Evolutionary conservation across 2,329 filamentous ascomycete genomes (phyloP).

Genomic region (Diaporthe vaccinii): DNA sequence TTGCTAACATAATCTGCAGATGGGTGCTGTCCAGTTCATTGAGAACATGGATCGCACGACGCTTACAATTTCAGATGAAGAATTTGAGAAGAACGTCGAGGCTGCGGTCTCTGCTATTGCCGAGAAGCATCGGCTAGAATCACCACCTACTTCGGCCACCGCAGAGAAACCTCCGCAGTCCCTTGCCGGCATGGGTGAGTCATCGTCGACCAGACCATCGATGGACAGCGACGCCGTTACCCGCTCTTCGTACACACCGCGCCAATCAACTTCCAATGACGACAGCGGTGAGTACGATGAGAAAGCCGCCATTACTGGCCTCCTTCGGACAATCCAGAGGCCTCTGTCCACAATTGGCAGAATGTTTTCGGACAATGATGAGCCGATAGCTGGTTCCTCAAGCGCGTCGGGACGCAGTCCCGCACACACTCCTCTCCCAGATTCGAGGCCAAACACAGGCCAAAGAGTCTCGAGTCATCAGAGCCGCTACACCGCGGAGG

Average conservation of each 20-base stretch:
- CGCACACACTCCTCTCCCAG: conserved; percentile 50
- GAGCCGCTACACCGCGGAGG: conserved; percentile 76
- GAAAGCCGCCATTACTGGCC: conserved; percentile 83
- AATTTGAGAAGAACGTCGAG: conserved; percentile 97
- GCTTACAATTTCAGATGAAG: conserved; percentile 91
- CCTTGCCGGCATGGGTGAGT: conserved; percentile 55
- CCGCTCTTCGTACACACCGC: conserved; percentile 56
- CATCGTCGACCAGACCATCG: conserved; percentile 62
- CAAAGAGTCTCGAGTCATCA: conserved; percentile 54
- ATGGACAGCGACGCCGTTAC: conserved; percentile 55
- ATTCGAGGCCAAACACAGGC: conserved; percentile 35
- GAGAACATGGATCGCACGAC: conserved; percentile 96
- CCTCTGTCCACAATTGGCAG: conserved; percentile 92
- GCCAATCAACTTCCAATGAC: conserved; percentile 69
- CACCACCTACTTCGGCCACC: conserved; percentile 59
- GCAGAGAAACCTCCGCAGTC: conserved; percentile 58
- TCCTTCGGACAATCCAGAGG: conserved; percentile 90
- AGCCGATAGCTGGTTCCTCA: conserved; percentile 54
- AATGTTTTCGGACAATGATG: conserved; percentile 81
- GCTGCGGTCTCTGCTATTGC: conserved; percentile 95
- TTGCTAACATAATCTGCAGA: conserved; percentile 58
- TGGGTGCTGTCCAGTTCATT: conserved; percentile 96
- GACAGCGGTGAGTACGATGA: conserved; percentile 73
- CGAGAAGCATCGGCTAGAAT: conserved; percentile 79
- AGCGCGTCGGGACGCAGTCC: conserved; percentile 55